Percentiles rank a stretch among this genome's conserved stretches.
Conservation (phyloP, 306 rosid genomes). For the Pyrus betulifolia region DNA sequence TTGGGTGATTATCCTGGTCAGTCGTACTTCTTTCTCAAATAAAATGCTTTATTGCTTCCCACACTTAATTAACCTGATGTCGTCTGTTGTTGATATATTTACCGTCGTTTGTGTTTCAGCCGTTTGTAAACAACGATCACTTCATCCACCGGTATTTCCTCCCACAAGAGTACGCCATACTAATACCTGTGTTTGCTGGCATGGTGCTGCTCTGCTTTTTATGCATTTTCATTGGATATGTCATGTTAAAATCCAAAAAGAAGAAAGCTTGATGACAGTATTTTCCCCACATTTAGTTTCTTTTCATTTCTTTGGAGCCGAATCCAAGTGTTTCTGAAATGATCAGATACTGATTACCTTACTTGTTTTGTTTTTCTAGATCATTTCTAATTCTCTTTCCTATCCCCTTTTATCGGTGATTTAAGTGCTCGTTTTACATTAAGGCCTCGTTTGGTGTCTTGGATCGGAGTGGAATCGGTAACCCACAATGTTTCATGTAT, state of each 20-base stretch:
- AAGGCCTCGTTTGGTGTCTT: too few relatives aligned
- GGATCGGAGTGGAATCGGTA: too few relatives aligned
- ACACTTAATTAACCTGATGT: conserved; percentile 1
- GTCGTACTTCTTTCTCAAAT: conserved; percentile 12
- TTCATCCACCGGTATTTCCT: conserved; percentile 78
- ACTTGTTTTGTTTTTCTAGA: neutral
- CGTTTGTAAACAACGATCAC: conserved; percentile 87
- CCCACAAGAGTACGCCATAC: conserved; percentile 83
- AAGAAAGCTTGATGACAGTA: conserved; percentile 49
- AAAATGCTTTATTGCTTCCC: neutral
- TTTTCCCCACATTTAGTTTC: neutral
- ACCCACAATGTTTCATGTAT: too few relatives aligned
- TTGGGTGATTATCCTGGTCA: conserved; percentile 91
- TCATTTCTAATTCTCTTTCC: too few relatives aligned
- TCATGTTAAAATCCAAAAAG: conserved; percentile 91
- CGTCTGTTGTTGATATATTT: neutral
- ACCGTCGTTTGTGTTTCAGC: conserved; percentile 47
- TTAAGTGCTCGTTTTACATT: neutral
- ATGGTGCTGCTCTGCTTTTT: conserved; percentile 70
- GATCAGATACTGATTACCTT: neutral
- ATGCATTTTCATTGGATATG: conserved; percentile 62
- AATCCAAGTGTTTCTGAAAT: neutral
- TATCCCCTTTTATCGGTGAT: too few relatives aligned
- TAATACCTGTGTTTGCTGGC: conserved; percentile 72
- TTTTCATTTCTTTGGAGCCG: neutral